Base-by-base conservation (phyloP, 495 filamentous ascomycete genomes). In the Choiromyces venosus region DNA sequence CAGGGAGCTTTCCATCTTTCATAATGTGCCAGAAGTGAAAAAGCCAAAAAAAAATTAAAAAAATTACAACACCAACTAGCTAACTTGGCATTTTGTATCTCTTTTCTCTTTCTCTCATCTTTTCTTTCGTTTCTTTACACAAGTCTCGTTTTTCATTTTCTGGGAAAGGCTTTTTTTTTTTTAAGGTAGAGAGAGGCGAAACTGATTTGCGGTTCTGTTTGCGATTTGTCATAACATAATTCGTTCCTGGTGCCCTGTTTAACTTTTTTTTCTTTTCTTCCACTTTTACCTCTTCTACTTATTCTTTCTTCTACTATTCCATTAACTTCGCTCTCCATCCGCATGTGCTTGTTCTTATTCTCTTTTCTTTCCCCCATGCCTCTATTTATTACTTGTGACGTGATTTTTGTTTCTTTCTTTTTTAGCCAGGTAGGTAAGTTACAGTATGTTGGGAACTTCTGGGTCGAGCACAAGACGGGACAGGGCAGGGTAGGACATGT, bases 1-100 rank as follows among this genome's bases (percentile, higher is more conserved):
- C 96, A 98, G 82, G 96, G 96, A 25, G 96, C 96, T 69, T 99
- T 99, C 87, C 96, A 98, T 83, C 86, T 99, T 70, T 98, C 96
- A 52, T 99, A 83, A 73, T 29, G 80, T 80, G 82, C 82, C 71
- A 76, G 75, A 68, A 75, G 80, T 79, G 81, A 73, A 78, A 82
- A 21, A 21, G 80, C 83, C 81, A 84, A 83, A 83, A 61, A 71
- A 68, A 29, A 36, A 78, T 71, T 74, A 84, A 82, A 84, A 80
- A 81, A 75, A 84, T 85, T 86, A 85, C 84, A 86, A 83, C 86
- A 83, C 82, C 77, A 77, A 77, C 78, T 84, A 82, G 82, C 81
- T 75, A 37, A 74, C 81, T 78, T 64, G 67, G 76, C 79, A 81
- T 82, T 84, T 72, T 38, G 36, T 67, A 33, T 67, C 38, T 78